Percentiles rank a stretch among this genome's conserved stretches.
phyloP scores from a whole-genome alignment of 306 rosid species.

The Lupinus albus region DNA sequence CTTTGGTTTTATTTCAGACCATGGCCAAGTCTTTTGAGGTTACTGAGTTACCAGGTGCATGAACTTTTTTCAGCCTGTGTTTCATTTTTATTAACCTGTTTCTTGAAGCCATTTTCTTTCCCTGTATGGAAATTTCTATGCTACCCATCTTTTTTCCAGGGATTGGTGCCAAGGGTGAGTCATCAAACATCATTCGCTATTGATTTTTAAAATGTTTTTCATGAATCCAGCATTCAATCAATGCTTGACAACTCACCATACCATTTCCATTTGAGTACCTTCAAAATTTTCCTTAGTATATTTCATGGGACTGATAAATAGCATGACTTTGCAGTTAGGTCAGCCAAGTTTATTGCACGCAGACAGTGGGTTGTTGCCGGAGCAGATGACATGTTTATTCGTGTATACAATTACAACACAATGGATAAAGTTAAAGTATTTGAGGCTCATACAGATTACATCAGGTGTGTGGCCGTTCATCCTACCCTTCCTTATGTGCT shows the following conservation, averaged over 20 bases:
- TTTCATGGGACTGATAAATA: slow-evolving; percentile 37
- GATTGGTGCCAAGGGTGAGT: not conserved
- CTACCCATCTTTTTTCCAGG: not conserved
- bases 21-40: slow-evolving; percentile 98
- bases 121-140: not conserved
- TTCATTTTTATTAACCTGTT: slow-evolving; percentile 34
- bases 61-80: slow-evolving; percentile 30
- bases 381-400: slow-evolving; percentile 96
- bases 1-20: slow-evolving; percentile 61
- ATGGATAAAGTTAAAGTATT: slow-evolving; percentile 97
- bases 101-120: slow-evolving; percentile 29
- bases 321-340: slow-evolving; percentile 76
- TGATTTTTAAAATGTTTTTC: too few species aligned
- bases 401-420: slow-evolving; percentile 97
- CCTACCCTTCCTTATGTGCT: slow-evolving; percentile 96
- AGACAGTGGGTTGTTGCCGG: slow-evolving; percentile 99
- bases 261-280: not conserved
- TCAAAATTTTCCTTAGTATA: not conserved
- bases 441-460: slow-evolving; percentile 99
- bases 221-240: not conserved
- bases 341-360: slow-evolving; percentile 97
- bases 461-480: slow-evolving; percentile 97
- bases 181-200: not conserved
- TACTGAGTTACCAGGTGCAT: slow-evolving; percentile 92
- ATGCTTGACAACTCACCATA: not conserved